These are phyloP conservation scores for Trichoderma polysporum DNA, from an alignment of 2,329 filamentous ascomycete species.

Conservation along the genomic window DNA sequence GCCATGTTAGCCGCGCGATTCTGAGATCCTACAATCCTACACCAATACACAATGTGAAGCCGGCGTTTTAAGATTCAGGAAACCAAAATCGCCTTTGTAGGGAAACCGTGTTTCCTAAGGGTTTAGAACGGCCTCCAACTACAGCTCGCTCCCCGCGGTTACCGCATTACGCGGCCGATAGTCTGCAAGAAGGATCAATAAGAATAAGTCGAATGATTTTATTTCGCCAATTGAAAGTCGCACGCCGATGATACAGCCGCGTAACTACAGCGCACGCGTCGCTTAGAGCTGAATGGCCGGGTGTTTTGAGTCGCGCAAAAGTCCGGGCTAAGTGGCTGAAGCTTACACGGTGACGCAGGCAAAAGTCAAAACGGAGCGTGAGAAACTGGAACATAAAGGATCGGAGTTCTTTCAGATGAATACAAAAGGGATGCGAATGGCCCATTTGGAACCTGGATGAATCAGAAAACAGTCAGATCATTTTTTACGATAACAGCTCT, in stretches of 20 bases:
- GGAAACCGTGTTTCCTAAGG: neutral
- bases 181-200: neutral
- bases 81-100: neutral
- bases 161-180: neutral
- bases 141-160: neutral
- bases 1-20: neutral
- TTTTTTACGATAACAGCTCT: neutral
- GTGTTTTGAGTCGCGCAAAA: neutral
- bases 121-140: neutral
- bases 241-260: neutral
- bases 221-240: neutral
- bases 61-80: neutral
- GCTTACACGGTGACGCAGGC: neutral
- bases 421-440: neutral
- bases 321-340: conserved; percentile 8
- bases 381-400: neutral
- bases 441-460: neutral
- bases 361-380: conserved; percentile 1
- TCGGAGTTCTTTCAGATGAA: neutral
- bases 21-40: neutral
- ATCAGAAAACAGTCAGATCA: neutral
- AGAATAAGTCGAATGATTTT: neutral
- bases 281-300: neutral
- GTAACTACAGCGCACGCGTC: neutral
- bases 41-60: neutral